Percentiles rank a stretch among this genome's conserved stretches.
Conservation (phyloP, 2,329 filamentous ascomycete species). For the Elsinoe batatas region DNA sequence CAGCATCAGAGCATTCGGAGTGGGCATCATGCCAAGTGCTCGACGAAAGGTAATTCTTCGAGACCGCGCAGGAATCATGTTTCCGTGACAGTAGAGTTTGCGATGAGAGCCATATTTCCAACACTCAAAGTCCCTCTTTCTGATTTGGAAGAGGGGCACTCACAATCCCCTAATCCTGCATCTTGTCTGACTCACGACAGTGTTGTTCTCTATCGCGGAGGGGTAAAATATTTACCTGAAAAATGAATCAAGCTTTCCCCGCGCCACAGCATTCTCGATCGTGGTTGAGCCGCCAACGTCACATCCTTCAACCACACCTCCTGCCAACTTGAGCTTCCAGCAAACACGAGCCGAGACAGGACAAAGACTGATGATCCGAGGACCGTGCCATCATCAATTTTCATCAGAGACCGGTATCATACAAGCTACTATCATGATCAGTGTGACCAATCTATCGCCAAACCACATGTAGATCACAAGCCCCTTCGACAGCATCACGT, state of each 20-base stretch:
- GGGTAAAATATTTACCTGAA: neutral
- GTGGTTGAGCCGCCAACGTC: neutral
- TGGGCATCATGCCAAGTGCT: neutral
- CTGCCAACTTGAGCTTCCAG: neutral
- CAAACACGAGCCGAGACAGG: neutral
- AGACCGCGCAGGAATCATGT: neutral
- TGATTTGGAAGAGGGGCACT: neutral
- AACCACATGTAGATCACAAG: too few relatives aligned
- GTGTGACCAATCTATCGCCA: too few relatives aligned
- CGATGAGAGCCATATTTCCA: neutral
- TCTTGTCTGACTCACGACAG: neutral
- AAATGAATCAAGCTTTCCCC: constrained; percentile 3
- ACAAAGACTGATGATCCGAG: neutral
- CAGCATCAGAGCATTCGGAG: neutral
- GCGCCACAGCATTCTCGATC: neutral
- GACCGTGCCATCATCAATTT: neutral
- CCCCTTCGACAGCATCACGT: too few relatives aligned
- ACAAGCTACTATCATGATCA: too few relatives aligned
- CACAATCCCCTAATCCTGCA: neutral
- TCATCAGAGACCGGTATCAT: too few relatives aligned
- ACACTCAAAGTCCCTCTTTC: neutral
- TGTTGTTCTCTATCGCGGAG: too few relatives aligned
- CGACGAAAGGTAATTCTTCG: neutral
- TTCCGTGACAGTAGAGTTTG: neutral
- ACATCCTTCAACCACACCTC: neutral